phyloP scores from a whole-genome alignment of 345 rosid species.

The Ailanthus altissimus region DNA sequence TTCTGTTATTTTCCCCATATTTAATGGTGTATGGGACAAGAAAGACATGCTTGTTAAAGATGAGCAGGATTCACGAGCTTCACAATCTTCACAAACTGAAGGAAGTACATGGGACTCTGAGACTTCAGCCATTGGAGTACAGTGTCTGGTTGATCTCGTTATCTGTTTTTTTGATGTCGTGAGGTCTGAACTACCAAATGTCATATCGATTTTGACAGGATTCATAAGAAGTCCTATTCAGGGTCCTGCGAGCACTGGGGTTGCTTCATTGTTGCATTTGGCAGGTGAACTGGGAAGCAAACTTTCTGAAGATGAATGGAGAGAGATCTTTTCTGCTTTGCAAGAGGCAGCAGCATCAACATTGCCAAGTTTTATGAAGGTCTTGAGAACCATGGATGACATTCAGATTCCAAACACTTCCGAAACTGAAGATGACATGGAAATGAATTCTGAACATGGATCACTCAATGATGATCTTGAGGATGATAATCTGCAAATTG shows the following conservation, averaged over 20 bases:
- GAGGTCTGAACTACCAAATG: conserved; percentile 63
- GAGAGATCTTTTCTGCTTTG: conserved; percentile 57
- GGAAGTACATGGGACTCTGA: conserved; percentile 77
- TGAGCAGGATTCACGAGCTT: conserved; percentile 41
- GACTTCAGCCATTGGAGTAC: conserved; percentile 66
- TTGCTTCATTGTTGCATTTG: conserved; percentile 61
- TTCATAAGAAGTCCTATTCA: conserved; percentile 71
- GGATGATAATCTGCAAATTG: conserved; percentile 73
- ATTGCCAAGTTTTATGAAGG: conserved; percentile 66
- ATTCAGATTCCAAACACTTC: conserved; percentile 45
- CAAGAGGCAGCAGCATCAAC: conserved; percentile 68
- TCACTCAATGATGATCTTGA: conserved; percentile 55
- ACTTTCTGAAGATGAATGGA: conserved; percentile 78
- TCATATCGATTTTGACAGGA: conserved; percentile 66
- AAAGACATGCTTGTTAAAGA: conserved; percentile 43
- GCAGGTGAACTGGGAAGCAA: conserved; percentile 58
- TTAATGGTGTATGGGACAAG: conserved; percentile 45
- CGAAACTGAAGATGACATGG: conserved; percentile 42
- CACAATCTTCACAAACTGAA: conserved; percentile 44
- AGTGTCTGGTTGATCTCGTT: conserved; percentile 77
- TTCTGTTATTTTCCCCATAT: conserved; percentile 68
- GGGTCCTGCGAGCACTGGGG: conserved; percentile 81
- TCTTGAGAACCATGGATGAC: conserved; percentile 69
- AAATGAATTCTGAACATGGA: conserved; percentile 61
- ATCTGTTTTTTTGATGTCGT: conserved; percentile 54